A percentile compares a stretch with the other conserved stretches of the same genome.
These are phyloP conservation scores for Prototheca cutis DNA, from an alignment of 163 green algal species.

Conservation along the genomic window DNA sequence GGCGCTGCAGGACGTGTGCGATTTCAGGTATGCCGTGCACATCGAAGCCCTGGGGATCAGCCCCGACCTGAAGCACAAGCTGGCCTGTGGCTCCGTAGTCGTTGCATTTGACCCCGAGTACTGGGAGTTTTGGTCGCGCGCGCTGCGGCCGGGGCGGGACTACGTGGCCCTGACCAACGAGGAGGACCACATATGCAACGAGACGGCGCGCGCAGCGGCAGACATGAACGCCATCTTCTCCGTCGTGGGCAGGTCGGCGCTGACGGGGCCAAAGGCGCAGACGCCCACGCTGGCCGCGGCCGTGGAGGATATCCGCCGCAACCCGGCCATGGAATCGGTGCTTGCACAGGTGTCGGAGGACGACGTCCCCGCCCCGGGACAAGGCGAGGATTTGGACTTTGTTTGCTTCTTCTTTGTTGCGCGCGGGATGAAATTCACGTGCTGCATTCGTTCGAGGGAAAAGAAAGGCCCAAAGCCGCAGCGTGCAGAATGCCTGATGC, in stretches of 20 bases:
- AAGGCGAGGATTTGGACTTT: too few relatives aligned
- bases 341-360: background rate
- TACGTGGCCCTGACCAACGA: slow-evolving; percentile 22
- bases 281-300: slow-evolving; percentile 4
- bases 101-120: slow-evolving; percentile 20
- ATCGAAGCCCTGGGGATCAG: slow-evolving; percentile 31
- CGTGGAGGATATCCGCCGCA: background rate
- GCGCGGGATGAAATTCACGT: too few relatives aligned
- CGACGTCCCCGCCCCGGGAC: slow-evolving; percentile 1
- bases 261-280: background rate
- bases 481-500: too few relatives aligned
- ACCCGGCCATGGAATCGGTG: background rate
- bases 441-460: too few relatives aligned
- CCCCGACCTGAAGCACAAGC: slow-evolving; percentile 34
- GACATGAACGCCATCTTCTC: slow-evolving; percentile 25
- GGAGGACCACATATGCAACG: slow-evolving; percentile 12
- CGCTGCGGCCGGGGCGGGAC: slow-evolving; percentile 25
- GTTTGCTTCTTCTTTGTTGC: too few relatives aligned
- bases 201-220: slow-evolving; percentile 10
- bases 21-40: slow-evolving; percentile 36
- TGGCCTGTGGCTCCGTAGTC: slow-evolving; percentile 26
- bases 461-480: too few relatives aligned
- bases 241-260: background rate
- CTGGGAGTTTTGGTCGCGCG: slow-evolving; percentile 32
- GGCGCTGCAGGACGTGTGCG: slow-evolving; percentile 29